Evolutionary conservation across 129 eudicot genomes (phyloP).

Genomic region (Escallonia rubra): DNA sequence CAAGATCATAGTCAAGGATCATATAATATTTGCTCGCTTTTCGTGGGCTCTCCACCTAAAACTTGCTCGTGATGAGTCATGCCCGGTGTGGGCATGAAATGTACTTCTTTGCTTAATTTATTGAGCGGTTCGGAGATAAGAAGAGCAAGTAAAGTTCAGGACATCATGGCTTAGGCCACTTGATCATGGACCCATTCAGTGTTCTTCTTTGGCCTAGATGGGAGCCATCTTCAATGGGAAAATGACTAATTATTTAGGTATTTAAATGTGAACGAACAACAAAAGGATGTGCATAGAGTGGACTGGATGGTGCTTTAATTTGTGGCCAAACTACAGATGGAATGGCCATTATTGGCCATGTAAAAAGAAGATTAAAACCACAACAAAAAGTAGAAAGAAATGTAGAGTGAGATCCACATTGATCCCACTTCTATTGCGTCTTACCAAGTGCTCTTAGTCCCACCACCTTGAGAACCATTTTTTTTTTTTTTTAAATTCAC

Average conservation of each 20-base stretch:
- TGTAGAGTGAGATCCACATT: conserved; percentile 16
- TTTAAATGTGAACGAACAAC: not conserved
- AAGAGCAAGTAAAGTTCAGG: conserved; percentile 8
- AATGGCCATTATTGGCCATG: not conserved
- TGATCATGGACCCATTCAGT: conserved; percentile 7
- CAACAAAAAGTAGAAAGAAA: not conserved
- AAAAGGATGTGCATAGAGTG: not conserved
- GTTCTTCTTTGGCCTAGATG: not conserved
- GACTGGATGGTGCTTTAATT: not conserved
- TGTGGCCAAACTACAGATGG: not conserved
- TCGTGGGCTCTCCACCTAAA: no score
- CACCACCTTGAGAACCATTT: no score
- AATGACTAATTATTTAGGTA: not conserved
- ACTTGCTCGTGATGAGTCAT: no score
- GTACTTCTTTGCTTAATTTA: conserved; percentile 1
- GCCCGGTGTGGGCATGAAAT: conserved; percentile 24
- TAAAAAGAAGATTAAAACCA: not conserved
- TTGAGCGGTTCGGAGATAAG: not conserved
- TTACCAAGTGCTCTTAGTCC: not conserved
- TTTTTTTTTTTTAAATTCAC: no score
- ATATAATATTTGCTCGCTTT: no score
- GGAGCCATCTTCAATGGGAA: not conserved
- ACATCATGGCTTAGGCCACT: conserved; percentile 35
- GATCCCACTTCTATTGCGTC: conserved; percentile 14
- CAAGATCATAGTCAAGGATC: not conserved